Evolutionary conservation across 148 eudicot species (phyloP).

Genomic region (Amaranthus cruentus): DNA sequence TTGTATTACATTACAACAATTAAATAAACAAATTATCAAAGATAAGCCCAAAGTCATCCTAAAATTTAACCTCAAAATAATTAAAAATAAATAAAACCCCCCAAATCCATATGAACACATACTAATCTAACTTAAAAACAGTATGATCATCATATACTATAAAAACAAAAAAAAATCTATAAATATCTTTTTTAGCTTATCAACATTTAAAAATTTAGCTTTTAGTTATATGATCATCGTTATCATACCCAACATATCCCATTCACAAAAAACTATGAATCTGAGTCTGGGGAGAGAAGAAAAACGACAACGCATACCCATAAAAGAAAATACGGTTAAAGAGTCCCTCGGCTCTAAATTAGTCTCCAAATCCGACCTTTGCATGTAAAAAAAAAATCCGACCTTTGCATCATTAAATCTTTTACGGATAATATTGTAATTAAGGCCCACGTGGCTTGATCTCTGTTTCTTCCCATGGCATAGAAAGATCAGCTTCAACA

Average conservation of each 20-base stretch:
- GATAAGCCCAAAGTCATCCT: slow-evolving; percentile 15
- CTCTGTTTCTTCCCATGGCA: slow-evolving; percentile 48
- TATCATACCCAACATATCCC: no score
- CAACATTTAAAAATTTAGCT: no score
- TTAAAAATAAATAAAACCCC: neutral
- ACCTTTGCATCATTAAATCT: neutral
- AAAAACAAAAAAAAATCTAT: neutral
- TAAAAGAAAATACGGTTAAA: no score
- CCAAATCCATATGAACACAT: slow-evolving; percentile 22
- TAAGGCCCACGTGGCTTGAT: slow-evolving; percentile 33
- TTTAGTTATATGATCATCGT: no score
- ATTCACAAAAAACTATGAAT: no score
- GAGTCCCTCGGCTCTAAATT: no score
- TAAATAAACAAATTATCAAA: slow-evolving; percentile 15
- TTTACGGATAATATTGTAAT: neutral
- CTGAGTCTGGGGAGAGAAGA: no score
- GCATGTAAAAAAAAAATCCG: no score
- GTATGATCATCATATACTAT: slow-evolving; percentile 7
- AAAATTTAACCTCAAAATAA: neutral
- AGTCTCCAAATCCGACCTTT: no score
- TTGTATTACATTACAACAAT: slow-evolving; percentile 18
- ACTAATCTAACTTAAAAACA: slow-evolving; percentile 13
- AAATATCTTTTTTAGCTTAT: no score
- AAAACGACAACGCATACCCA: no score
- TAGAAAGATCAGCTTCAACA: slow-evolving; percentile 40